Evolutionary conservation across 805 yeast genomes (phyloP), one percentile per base, ranked within the genome.

Genomic region (Metschnikowia baotianmanensis): DNA sequence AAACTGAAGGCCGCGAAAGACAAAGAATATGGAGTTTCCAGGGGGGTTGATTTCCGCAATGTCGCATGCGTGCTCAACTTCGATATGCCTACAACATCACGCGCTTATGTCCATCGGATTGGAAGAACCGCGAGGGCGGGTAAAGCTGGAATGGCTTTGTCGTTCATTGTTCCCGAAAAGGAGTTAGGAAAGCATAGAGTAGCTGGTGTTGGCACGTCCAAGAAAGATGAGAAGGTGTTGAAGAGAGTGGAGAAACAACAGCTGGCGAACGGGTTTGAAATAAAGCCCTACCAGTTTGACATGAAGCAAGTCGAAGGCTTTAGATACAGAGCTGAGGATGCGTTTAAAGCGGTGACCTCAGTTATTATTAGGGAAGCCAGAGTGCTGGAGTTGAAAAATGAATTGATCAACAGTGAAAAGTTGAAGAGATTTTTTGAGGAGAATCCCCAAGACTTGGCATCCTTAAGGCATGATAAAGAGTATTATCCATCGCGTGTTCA

Each of bases 51-150:
- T 65, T 93, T 93, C 72, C 82, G 78, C 55, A 91, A 93, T 55
- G 98, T 93, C 45, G 93, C 97, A 7, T 93, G 98, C 68, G 99
- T 93, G 6, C 70, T 93, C 50, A 93, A 93, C 65, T 93, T 93
- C 61, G 99, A 93, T 60, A 70, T 93, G 53, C 99, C 99, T 29
- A 77, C 86, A 3, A 81, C 95, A 8, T 82, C 97, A 5, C 85
- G 83, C 58, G 79, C 95, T 3, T 93, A 93, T 59, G 82, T 88
- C 22, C 99, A 93, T 63, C 78, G 99, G 59, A 78, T 93, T 26
- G 99, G 99, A 37, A 81, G 99, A 70, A 93, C 99, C 4, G 99
- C 99, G 5, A 81, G 99, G 66, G 98, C 96, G 6, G 96, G 96
- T 39, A 89, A 87, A 59, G 75, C 93, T 1, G 99, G 99, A 43